Percentiles rank a stretch among this genome's conserved stretches.
Evolutionary conservation across 2,329 filamentous ascomycete genomes (phyloP).

Genomic region (Fusarium marasasianum): DNA sequence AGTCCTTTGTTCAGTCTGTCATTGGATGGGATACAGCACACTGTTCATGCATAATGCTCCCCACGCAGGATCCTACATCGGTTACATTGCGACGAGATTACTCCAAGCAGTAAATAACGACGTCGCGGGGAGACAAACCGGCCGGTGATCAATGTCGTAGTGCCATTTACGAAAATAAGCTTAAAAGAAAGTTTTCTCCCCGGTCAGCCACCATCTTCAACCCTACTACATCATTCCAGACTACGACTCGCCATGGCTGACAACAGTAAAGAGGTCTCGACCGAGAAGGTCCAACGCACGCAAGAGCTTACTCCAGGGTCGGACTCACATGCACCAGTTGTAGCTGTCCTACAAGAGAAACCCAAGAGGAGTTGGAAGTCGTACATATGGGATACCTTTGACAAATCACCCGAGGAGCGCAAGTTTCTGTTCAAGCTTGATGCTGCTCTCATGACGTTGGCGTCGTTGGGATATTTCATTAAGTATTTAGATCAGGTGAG

Average conservation of each 20-base stretch:
- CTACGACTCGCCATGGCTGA: background rate
- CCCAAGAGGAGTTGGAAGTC: conserved; percentile 51
- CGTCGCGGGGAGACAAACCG: fast-evolving
- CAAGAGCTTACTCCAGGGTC: background rate
- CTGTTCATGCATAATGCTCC: background rate
- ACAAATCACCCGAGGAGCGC: conserved; percentile 54
- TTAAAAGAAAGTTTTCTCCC: conserved; percentile 16
- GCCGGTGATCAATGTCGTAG: fast-evolving
- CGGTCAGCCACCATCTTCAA: fast-evolving
- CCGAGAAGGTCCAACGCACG: background rate
- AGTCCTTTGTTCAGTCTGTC: fast-evolving
- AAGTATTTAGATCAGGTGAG: conserved; percentile 49
- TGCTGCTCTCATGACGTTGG: conserved; percentile 50
- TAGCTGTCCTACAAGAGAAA: conserved; percentile 6
- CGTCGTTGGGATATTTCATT: conserved; percentile 51
- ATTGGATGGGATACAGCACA: background rate
- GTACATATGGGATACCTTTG: conserved; percentile 59
- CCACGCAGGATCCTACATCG: background rate
- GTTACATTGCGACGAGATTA: background rate
- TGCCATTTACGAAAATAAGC: background rate
- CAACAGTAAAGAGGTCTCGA: background rate
- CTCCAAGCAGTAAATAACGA: background rate
- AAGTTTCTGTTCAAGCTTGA: conserved; percentile 56
- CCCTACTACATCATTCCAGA: too few relatives aligned
- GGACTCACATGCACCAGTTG: background rate